A percentile compares a stretch with the other conserved stretches of the same genome.
Evolutionary conservation across 129 eudicot genomes (phyloP).

Genomic region (Solidago caesia): DNA sequence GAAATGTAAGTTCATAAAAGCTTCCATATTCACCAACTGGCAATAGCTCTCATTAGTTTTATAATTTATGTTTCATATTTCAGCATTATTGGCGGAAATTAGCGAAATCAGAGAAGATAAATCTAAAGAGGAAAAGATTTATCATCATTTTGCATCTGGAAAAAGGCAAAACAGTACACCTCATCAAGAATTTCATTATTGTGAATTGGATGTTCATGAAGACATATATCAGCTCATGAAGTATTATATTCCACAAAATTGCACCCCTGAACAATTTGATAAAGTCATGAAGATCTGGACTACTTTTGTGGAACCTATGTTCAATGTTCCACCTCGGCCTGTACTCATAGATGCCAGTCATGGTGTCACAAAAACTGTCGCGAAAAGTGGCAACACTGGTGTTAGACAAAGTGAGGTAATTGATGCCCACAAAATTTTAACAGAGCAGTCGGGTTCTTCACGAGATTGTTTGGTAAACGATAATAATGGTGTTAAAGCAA

Average conservation of each 20-base stretch:
- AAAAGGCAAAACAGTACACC: slow-evolving; percentile 49
- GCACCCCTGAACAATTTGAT: slow-evolving; percentile 68
- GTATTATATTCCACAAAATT: slow-evolving; percentile 73
- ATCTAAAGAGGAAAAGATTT: slow-evolving; percentile 49
- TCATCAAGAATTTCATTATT: slow-evolving; percentile 66
- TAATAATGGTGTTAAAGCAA: slow-evolving; percentile 35
- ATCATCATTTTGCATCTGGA: slow-evolving; percentile 59
- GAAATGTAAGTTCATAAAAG: background rate
- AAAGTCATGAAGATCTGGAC: slow-evolving; percentile 87
- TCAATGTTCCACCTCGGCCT: slow-evolving; percentile 63
- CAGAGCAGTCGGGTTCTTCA: no score
- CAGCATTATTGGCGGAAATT: slow-evolving; percentile 80
- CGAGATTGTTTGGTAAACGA: slow-evolving; percentile 15
- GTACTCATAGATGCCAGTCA: slow-evolving; percentile 44
- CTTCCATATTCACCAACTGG: background rate
- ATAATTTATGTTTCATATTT: slow-evolving; percentile 12
- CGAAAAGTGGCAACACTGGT: slow-evolving; percentile 9
- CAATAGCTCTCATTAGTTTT: background rate
- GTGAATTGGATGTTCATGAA: slow-evolving; percentile 71
- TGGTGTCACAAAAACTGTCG: slow-evolving; percentile 36
- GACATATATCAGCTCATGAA: slow-evolving; percentile 77
- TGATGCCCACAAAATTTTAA: no score
- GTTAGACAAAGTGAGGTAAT: no score
- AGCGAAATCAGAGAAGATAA: slow-evolving; percentile 69
- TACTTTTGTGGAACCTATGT: slow-evolving; percentile 72